Conservation (phyloP, 495 filamentous ascomycete species). For the Tuber umbilicatum region DNA sequence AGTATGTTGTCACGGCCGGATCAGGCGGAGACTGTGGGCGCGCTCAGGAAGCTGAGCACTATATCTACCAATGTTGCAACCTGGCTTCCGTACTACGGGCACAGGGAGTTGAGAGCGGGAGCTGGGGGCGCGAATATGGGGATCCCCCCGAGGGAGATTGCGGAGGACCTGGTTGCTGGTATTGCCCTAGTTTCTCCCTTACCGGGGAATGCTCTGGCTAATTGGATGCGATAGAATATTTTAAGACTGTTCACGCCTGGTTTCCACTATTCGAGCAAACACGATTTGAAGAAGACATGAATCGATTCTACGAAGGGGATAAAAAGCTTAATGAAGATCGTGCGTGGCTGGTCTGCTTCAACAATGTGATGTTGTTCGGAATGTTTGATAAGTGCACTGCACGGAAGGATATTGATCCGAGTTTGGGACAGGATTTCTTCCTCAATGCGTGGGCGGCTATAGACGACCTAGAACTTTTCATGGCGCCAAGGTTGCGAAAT, state of each 20-base stretch:
- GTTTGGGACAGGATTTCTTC: constrained; percentile 21
- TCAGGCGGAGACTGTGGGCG: constrained; percentile 34
- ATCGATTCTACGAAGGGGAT: constrained; percentile 28
- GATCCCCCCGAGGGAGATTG: constrained; percentile 28
- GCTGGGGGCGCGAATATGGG: constrained; percentile 32
- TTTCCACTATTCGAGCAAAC: constrained; percentile 37
- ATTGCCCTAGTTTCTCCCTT: background rate
- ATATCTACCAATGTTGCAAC: constrained; percentile 32
- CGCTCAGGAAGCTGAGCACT: constrained; percentile 27
- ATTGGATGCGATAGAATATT: constrained; percentile 25
- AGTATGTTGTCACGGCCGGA: constrained; percentile 10
- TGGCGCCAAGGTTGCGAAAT: constrained; percentile 32
- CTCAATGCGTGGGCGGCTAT: constrained; percentile 38
- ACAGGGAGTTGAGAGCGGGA: constrained; percentile 30
- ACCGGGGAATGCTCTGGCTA: constrained; percentile 1
- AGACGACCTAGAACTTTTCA: constrained; percentile 38
- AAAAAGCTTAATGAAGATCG: constrained; percentile 28
- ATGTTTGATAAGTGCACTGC: constrained; percentile 20
- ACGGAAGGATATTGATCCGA: constrained; percentile 3
- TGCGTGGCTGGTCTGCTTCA: constrained; percentile 39
- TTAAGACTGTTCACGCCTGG: constrained; percentile 35
- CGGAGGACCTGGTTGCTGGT: constrained; percentile 29
- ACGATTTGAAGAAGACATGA: constrained; percentile 26
- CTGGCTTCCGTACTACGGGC: constrained; percentile 39
- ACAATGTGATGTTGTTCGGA: constrained; percentile 40